These are phyloP conservation scores for Lactarius sp. DNA, from an alignment of 768 basidiomycete species.

Conservation along the genomic window DNA sequence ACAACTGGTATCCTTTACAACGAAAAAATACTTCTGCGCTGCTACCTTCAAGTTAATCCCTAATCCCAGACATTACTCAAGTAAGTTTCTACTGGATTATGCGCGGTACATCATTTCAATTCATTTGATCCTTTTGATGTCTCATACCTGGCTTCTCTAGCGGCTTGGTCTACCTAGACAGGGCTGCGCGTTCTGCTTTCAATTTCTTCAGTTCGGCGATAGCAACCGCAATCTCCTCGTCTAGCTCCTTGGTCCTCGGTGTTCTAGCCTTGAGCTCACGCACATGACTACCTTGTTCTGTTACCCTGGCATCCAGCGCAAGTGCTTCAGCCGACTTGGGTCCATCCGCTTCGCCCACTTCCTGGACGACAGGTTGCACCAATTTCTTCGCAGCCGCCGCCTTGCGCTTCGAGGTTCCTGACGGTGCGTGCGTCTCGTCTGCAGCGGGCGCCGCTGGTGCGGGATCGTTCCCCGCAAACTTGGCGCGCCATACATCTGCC, in stretches of 20 bases:
- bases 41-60: neutral
- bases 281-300: slow-evolving; percentile 71
- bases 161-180: slow-evolving; percentile 19
- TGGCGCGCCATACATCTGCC: slow-evolving; percentile 73
- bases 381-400: slow-evolving; percentile 40
- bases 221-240: slow-evolving; percentile 54
- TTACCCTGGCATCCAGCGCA: slow-evolving; percentile 68
- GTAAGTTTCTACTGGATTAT: neutral
- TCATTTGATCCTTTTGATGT: slow-evolving; percentile 1
- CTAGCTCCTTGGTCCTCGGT: slow-evolving; percentile 55
- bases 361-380: slow-evolving; percentile 42
- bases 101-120: slow-evolving; percentile 11
- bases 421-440: slow-evolving; percentile 40
- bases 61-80: neutral
- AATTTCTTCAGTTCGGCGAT: slow-evolving; percentile 61
- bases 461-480: slow-evolving; percentile 67
- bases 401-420: slow-evolving; percentile 52
- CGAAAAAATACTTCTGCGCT: neutral
- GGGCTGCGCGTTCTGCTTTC: slow-evolving; percentile 51
- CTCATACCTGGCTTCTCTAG: neutral
- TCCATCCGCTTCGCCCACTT: slow-evolving; percentile 36
- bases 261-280: slow-evolving; percentile 62
- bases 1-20: neutral
- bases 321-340: slow-evolving; percentile 71
- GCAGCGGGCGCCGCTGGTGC: slow-evolving; percentile 35